Evolutionary conservation across 2,329 filamentous ascomycete genomes (phyloP).

Genomic region (Fusarium floridanum): DNA sequence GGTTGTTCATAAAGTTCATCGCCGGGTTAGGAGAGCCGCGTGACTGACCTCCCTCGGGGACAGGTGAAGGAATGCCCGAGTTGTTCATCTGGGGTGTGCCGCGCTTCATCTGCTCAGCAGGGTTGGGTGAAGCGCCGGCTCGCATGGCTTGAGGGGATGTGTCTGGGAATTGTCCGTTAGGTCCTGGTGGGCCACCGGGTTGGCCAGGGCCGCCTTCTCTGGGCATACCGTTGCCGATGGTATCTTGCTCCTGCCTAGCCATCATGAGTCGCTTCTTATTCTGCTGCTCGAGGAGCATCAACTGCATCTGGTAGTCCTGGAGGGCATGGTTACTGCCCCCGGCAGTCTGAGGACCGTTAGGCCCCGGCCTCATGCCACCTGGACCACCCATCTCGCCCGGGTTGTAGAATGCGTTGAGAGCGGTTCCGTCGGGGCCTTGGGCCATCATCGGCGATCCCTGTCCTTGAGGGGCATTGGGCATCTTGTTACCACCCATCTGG

Average conservation of each 20-base stretch:
- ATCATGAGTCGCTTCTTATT: slow-evolving; percentile 89
- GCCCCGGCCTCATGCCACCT: slow-evolving; percentile 69
- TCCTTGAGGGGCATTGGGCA: slow-evolving; percentile 80
- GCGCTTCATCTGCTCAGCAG: slow-evolving; percentile 83
- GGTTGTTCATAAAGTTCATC: slow-evolving; percentile 73
- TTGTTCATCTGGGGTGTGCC: slow-evolving; percentile 80
- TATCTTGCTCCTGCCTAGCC: slow-evolving; percentile 84
- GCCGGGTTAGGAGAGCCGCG: slow-evolving; percentile 73
- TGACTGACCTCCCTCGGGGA: slow-evolving; percentile 77
- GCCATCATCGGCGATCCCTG: slow-evolving; percentile 88
- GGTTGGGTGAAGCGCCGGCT: slow-evolving; percentile 80
- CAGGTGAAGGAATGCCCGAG: slow-evolving; percentile 76
- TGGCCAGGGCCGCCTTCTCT: slow-evolving; percentile 66
- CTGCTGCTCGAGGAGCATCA: slow-evolving; percentile 88
- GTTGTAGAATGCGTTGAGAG: slow-evolving; percentile 73
- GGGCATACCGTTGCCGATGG: slow-evolving; percentile 60
- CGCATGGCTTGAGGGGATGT: slow-evolving; percentile 78
- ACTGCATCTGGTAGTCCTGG: slow-evolving; percentile 90
- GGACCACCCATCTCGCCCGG: slow-evolving; percentile 69
- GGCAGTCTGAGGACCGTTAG: slow-evolving; percentile 61
- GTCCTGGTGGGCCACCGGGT: slow-evolving; percentile 66
- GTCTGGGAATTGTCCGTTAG: slow-evolving; percentile 76
- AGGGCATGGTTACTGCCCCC: slow-evolving; percentile 80
- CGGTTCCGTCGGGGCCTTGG: slow-evolving; percentile 74
- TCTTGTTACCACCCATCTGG: slow-evolving; percentile 85